Conservation (phyloP, 148 eudicot species). For the Rhododendron griersonianum region DNA sequence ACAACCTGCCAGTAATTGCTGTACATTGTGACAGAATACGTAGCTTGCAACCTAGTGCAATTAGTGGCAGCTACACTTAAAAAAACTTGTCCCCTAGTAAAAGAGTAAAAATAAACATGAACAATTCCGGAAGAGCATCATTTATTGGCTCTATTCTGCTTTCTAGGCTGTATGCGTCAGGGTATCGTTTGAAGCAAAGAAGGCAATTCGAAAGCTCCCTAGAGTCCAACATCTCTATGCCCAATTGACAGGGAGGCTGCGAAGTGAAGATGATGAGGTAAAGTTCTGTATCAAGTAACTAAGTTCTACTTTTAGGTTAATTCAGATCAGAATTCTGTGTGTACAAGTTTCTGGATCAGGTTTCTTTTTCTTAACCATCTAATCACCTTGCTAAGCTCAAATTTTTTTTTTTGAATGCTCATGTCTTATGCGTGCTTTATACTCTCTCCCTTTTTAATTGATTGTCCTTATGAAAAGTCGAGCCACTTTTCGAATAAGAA, state of each 20-base stretch:
- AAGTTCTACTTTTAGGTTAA: not conserved
- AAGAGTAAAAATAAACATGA: not conserved
- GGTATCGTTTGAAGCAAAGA: constrained; percentile 68
- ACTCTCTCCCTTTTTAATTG: too few relatives aligned
- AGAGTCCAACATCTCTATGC: constrained; percentile 96
- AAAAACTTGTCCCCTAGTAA: not conserved
- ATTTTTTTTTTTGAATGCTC: not conserved
- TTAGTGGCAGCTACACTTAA: not conserved
- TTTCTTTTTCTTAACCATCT: not conserved
- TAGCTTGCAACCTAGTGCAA: not conserved
- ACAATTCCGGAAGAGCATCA: not conserved
- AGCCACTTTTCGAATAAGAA: too few relatives aligned
- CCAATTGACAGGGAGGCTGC: constrained; percentile 58
- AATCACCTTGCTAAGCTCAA: not conserved
- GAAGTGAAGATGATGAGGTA: constrained; percentile 96
- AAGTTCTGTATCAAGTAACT: not conserved
- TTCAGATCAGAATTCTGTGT: not conserved
- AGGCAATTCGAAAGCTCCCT: constrained; percentile 79
- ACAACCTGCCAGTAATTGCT: not conserved
- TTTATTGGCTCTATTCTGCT: not conserved
- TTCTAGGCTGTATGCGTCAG: constrained; percentile 59
- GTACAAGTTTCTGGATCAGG: not conserved
- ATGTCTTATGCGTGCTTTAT: not conserved
- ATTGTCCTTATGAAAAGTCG: too few relatives aligned
- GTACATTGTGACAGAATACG: not conserved